These are phyloP conservation scores for Colletotrichum theobromicola DNA, from an alignment of 2,329 filamentous ascomycete genomes.

Conservation along the genomic window DNA sequence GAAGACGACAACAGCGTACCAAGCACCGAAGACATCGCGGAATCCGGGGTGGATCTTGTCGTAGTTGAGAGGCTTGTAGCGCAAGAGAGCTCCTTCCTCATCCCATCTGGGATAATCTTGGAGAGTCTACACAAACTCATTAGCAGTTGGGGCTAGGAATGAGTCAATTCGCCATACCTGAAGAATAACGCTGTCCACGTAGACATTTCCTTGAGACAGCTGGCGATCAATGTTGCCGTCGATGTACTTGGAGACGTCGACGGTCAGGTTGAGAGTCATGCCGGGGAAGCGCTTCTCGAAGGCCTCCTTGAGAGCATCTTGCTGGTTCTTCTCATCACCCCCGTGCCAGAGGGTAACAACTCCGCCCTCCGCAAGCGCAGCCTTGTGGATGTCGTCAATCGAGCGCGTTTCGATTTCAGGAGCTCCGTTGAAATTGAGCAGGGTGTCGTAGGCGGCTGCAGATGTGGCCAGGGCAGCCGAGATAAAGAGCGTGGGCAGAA, in stretches of 20 bases:
- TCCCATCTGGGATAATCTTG: constrained; percentile 59
- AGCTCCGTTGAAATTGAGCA: constrained; percentile 3
- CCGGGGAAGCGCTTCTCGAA: constrained; percentile 54
- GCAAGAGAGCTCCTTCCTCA: constrained; percentile 47
- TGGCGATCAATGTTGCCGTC: constrained; percentile 51
- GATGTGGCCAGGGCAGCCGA: neutral
- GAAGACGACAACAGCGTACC: constrained; percentile 42
- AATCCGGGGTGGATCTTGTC: constrained; percentile 44
- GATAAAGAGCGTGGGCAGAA: neutral
- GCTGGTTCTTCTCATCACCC: constrained; percentile 48
- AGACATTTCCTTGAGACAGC: constrained; percentile 39
- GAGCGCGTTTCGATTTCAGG: constrained; percentile 45
- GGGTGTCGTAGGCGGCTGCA: neutral
- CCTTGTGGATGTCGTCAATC: constrained; percentile 53
- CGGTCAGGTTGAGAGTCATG: constrained; percentile 56
- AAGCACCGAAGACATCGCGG: constrained; percentile 44
- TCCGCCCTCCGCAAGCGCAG: constrained; percentile 51
- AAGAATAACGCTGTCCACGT: constrained; percentile 50
- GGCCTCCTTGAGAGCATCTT: constrained; percentile 41
- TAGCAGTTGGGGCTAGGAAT: fast-evolving
- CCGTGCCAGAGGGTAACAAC: constrained; percentile 52
- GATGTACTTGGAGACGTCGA: constrained; percentile 65
- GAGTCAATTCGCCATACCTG: constrained; percentile 33
- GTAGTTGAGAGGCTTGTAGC: constrained; percentile 55
- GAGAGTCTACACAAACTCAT: constrained; percentile 34